phyloP scores from a whole-genome alignment of 2,329 filamentous ascomycete species.

The Phoma sp. region DNA sequence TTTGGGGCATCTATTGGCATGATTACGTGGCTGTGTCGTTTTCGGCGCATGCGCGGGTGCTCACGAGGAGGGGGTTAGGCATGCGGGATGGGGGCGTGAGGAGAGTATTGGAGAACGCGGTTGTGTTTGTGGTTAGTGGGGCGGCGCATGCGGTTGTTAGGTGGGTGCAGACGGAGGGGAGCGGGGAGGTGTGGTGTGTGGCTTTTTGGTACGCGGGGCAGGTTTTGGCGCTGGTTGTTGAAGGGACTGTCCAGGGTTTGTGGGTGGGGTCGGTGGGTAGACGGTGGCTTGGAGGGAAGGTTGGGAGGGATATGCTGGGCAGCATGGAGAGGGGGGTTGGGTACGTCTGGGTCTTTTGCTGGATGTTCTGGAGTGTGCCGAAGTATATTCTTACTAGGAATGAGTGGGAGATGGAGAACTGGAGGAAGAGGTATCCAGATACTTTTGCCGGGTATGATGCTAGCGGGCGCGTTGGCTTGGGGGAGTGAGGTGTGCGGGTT shows the following conservation, averaged over 20 bases:
- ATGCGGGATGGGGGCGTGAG: conserved; percentile 2
- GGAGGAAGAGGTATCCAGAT: not conserved
- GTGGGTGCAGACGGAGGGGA: conserved; percentile 13
- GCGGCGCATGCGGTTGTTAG: conserved; percentile 21
- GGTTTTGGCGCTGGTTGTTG: conserved; percentile 26
- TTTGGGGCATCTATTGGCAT: conserved; percentile 33
- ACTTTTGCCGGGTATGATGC: not conserved
- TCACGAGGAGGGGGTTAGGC: conserved; percentile 20
- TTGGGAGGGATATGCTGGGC: conserved; percentile 4
- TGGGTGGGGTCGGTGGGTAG: conserved; percentile 10
- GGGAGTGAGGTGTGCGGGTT: not conserved
- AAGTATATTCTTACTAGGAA: conserved; percentile 17
- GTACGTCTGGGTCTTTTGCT: conserved; percentile 24
- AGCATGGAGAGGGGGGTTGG: conserved; percentile 18
- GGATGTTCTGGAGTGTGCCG: conserved; percentile 29
- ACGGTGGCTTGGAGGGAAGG: not conserved
- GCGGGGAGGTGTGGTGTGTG: conserved; percentile 21
- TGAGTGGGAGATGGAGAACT: conserved; percentile 21
- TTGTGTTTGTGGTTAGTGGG: conserved; percentile 28
- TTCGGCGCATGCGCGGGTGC: conserved; percentile 19
- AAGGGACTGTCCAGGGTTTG: conserved; percentile 12
- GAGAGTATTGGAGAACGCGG: conserved; percentile 25
- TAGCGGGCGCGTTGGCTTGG: not conserved
- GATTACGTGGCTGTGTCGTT: conserved; percentile 27
- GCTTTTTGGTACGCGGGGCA: conserved; percentile 24